Conservation (phyloP, 306 rosid species). For the Rosa rugosa region DNA sequence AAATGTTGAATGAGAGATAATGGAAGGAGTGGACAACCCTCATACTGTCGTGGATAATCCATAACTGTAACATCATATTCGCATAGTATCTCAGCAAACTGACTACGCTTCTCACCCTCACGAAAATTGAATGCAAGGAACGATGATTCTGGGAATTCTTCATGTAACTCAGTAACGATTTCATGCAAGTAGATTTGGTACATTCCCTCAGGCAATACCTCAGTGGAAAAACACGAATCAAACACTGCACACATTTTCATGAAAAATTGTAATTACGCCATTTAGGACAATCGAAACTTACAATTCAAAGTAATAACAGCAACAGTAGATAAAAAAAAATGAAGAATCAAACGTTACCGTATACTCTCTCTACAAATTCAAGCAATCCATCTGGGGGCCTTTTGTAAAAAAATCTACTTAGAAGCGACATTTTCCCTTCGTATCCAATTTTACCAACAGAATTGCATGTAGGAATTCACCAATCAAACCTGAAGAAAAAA, state of each 20-base stretch:
- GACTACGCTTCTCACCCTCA: constrained; percentile 79
- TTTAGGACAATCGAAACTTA: not conserved
- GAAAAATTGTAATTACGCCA: not conserved
- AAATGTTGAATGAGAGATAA: constrained; percentile 84
- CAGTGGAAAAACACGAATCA: constrained; percentile 95
- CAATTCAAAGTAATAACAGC: not conserved
- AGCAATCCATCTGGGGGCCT: constrained; percentile 97
- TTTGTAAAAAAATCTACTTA: constrained; percentile 91
- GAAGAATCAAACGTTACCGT: constrained; percentile 45
- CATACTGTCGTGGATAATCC: constrained; percentile 95
- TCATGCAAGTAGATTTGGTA: constrained; percentile 78
- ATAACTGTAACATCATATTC: constrained; percentile 77
- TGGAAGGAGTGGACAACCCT: constrained; percentile 90
- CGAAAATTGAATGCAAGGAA: constrained; percentile 92
- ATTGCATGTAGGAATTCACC: constrained; percentile 14
- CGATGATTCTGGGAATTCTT: constrained; percentile 89
- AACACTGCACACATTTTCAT: constrained; percentile 57
- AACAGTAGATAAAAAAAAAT: constrained; percentile 10
- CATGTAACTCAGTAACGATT: constrained; percentile 73
- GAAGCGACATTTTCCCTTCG: constrained; percentile 66
- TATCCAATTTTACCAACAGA: not conserved
- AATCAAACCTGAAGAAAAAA: constrained; percentile 28
- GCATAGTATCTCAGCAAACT: constrained; percentile 61
- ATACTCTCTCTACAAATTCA: constrained; percentile 83
- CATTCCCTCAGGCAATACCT: constrained; percentile 83